Evolutionary conservation across 73 alveolate species (phyloP).

Genomic region (Paramecium sexaurelia): DNA sequence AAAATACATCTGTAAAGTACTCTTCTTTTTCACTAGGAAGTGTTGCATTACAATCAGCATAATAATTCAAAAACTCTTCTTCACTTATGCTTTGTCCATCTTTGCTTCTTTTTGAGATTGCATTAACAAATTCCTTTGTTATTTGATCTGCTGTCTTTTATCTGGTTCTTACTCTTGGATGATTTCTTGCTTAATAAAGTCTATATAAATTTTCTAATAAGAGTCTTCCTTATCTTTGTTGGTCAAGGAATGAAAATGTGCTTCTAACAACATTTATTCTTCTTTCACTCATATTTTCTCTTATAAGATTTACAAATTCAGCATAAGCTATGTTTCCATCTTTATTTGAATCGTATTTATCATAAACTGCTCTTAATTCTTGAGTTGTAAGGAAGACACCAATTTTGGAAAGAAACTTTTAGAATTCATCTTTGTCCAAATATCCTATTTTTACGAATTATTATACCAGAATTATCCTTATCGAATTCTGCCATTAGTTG

Average conservation of each 20-base stretch:
- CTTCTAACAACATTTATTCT: conserved; percentile 79
- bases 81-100: conserved; percentile 75
- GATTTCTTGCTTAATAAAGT: conserved; percentile 72
- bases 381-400: conserved; percentile 82
- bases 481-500: conserved; percentile 70
- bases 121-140: conserved; percentile 72
- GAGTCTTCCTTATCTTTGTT: conserved; percentile 68
- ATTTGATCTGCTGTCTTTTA: conserved; percentile 84
- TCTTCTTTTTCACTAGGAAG: conserved; percentile 90
- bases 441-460: neutral
- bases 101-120: conserved; percentile 71
- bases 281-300: conserved; percentile 75
- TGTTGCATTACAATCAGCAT: conserved; percentile 87
- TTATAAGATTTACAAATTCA: conserved; percentile 77
- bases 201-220: conserved; percentile 40
- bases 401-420: conserved; percentile 76
- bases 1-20: conserved; percentile 75
- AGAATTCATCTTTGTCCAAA: conserved; percentile 82
- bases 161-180: conserved; percentile 88
- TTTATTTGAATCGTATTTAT: conserved; percentile 76
- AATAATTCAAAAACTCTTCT: conserved; percentile 77
- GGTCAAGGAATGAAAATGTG: conserved; percentile 78
- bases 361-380: conserved; percentile 82
- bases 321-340: conserved; percentile 80
- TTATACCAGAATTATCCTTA: conserved; percentile 76